Evolutionary conservation across 306 rosid genomes (phyloP).

Genomic region (Begonia peltatifolia): DNA sequence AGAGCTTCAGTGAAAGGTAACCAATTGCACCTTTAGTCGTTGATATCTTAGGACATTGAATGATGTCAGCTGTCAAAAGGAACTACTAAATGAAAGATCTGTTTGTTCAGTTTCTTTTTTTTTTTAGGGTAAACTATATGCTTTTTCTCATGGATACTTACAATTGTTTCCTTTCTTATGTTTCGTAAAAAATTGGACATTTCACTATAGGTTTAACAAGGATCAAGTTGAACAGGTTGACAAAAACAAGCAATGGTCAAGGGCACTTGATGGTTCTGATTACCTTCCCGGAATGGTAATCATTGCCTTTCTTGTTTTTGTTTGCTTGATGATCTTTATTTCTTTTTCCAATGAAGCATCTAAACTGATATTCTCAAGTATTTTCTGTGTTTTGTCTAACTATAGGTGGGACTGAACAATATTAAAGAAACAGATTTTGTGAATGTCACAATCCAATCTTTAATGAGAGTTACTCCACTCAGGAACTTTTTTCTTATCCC

Average conservation of each 20-base stretch:
- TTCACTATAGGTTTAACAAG: constrained; percentile 42
- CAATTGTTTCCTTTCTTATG: neutral
- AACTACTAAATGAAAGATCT: too few species aligned
- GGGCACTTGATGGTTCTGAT: constrained; percentile 96
- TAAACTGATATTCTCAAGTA: neutral
- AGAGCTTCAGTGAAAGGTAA: too few species aligned
- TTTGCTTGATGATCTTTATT: neutral
- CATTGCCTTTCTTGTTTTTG: neutral
- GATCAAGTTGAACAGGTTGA: constrained; percentile 82
- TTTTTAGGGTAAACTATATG: too few species aligned
- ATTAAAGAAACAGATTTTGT: constrained; percentile 96
- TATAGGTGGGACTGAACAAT: constrained; percentile 89
- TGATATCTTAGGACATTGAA: too few species aligned
- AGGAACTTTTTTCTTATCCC: constrained; percentile 93
- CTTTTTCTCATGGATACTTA: too few species aligned
- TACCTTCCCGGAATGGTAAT: constrained; percentile 99
- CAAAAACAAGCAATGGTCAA: constrained; percentile 90
- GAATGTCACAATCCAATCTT: constrained; percentile 86
- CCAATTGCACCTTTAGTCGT: too few species aligned
- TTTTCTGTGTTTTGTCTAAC: constrained; percentile 4
- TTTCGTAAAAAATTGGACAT: neutral
- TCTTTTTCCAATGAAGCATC: neutral
- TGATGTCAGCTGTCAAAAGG: too few species aligned
- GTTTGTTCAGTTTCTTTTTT: too few species aligned
- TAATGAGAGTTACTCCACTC: constrained; percentile 91